Evolutionary conservation across 164 flowering plant genomes (phyloP).

Genomic region (Chloranthus sessilifolius): DNA sequence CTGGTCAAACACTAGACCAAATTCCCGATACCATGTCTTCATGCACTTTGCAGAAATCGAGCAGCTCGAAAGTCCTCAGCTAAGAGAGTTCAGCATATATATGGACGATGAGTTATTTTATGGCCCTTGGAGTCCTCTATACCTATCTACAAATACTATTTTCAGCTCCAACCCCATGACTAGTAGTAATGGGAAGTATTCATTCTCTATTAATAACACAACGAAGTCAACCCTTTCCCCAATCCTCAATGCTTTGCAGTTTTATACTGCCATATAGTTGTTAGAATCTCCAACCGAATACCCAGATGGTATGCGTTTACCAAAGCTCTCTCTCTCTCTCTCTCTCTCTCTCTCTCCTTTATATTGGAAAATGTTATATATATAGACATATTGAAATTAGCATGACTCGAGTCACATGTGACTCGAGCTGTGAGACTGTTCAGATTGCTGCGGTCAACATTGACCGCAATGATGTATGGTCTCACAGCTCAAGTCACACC

Average conservation of each 20-base stretch:
- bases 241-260: constrained; percentile 42
- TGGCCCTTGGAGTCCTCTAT: not conserved
- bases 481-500: too few species aligned
- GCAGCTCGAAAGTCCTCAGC: constrained; percentile 11
- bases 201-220: constrained; percentile 14
- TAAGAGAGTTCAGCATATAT: constrained; percentile 21
- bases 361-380: too few species aligned
- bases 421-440: too few species aligned
- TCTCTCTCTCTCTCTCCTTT: too few species aligned
- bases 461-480: too few species aligned
- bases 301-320: constrained; percentile 4
- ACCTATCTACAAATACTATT: not conserved
- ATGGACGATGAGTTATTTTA: not conserved
- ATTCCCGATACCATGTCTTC: constrained; percentile 16
- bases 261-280: constrained; percentile 14
- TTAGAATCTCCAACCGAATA: constrained; percentile 18
- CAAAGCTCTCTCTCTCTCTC: too few species aligned
- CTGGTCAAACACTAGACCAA: constrained; percentile 3
- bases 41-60: constrained; percentile 37
- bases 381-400: too few species aligned
- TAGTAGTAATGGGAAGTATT: not conserved
- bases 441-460: too few species aligned
- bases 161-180: not conserved
- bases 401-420: too few species aligned
- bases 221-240: constrained; percentile 36